Evolutionary conservation across 495 filamentous ascomycete species (phyloP).

Genomic region (Podospora comata): DNA sequence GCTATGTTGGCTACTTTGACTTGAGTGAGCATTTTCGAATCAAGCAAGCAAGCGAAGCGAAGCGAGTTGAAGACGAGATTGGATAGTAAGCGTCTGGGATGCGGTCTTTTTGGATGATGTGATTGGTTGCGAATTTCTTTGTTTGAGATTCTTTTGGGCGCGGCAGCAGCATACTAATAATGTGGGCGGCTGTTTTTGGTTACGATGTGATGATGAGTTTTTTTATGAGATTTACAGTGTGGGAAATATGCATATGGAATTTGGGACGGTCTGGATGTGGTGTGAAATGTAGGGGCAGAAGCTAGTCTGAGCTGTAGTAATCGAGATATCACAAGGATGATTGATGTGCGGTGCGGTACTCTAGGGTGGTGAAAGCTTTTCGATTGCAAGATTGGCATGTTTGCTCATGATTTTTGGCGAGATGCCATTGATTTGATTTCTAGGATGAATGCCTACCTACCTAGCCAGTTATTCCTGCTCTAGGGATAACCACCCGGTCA

Average conservation of each 20-base stretch:
- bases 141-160: background rate
- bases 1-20: constrained; percentile 78
- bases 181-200: background rate
- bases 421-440: too few species aligned
- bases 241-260: background rate
- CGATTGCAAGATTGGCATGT: too few species aligned
- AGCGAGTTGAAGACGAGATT: background rate
- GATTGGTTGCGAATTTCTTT: background rate
- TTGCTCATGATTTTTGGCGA: too few species aligned
- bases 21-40: constrained; percentile 33
- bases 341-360: too few species aligned
- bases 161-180: background rate
- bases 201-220: background rate
- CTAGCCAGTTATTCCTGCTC: too few species aligned
- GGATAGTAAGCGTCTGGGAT: background rate
- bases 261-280: background rate
- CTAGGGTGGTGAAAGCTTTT: too few species aligned
- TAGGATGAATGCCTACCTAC: too few species aligned
- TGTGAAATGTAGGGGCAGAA: background rate
- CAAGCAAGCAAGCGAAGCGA: background rate
- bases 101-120: background rate
- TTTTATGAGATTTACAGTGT: background rate
- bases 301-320: background rate
- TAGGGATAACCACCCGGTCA: too few species aligned
- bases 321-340: background rate